Conservation (phyloP, 1,139 yeast genomes). For the Pneumocystis sp. region DNA sequence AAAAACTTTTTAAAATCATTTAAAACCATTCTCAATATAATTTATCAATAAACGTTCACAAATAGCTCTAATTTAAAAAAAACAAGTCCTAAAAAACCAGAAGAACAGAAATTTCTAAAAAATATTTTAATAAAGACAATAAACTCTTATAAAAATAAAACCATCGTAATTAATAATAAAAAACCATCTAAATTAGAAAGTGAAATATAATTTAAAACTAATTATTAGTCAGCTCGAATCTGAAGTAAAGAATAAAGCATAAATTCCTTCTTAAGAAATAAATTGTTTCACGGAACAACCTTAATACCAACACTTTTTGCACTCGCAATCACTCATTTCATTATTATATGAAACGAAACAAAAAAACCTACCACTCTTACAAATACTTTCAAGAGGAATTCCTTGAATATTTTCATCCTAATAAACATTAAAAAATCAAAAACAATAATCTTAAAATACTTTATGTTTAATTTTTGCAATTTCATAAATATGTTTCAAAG, state of each 20-base stretch:
- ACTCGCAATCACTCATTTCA: neutral
- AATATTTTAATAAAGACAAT: no score
- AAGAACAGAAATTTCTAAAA: no score
- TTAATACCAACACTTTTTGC: neutral
- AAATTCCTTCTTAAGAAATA: neutral
- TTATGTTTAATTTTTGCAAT: conserved; percentile 82
- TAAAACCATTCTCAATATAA: no score
- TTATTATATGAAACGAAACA: neutral
- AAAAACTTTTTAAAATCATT: no score
- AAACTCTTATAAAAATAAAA: no score
- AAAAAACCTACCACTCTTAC: neutral
- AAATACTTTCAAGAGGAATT: neutral
- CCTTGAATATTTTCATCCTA: neutral
- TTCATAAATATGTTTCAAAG: conserved; percentile 82
- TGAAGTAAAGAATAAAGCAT: neutral
- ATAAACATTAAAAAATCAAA: neutral
- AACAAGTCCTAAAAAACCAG: no score
- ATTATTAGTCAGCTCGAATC: neutral
- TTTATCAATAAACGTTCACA: no score
- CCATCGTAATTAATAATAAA: no score
- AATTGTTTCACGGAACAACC: neutral
- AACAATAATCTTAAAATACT: conserved; percentile 22
- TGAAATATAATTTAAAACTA: neutral
- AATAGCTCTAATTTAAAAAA: no score
- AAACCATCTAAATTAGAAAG: no score